Base-by-base conservation (phyloP, 1,284 basidiomycete species). In the Cryptococcus amylolentus region DNA sequence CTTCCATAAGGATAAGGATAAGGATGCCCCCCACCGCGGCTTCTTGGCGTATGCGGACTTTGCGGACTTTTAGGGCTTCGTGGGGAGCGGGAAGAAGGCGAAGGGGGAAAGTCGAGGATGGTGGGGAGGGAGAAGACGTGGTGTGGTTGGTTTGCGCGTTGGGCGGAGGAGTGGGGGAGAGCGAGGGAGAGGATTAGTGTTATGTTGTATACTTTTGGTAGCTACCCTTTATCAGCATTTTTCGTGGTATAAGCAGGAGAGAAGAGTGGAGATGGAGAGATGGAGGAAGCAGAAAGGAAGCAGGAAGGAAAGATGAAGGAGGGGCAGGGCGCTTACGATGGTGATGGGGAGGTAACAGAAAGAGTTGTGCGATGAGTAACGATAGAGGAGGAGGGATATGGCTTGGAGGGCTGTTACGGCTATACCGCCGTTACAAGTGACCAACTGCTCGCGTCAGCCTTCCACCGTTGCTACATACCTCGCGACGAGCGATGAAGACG, bases 201-300 rank as follows among this genome's bases (percentile, higher is more conserved):
- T 39, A 69, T 61, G 47, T 51, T 66, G 58, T 68, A 69, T 14
- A 69, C 52, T 53, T 69, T 69, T 37, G 66, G 64, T 3, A 69
- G 54, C 66, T 67, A 23, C 13, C 18, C 35, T 27, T 20, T 39
- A 38, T 37, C 27, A 38, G 8, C 20, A 6, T 27, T 9, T 9
- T 23, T 23, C 23, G 23, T 23, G 23, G 23, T 23, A 23, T 23
- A 23, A 23, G 23, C 23, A 23, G 23, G 23, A 23, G 23, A 23
- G 23, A 23, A 3, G 23, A 2, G 20, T n/a, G 2, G 20, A 20
- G 20, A 20, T 3, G 23, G 23, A 23, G 23, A 23, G 23, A 23
- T 23, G 23, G 23, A 23, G 23, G 23, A 23, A 23, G 23, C 23
- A 23, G 23, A 23, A 3, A 23, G 23, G 23, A 23, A 16, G 23